Evolutionary conservation across 2,329 filamentous ascomycete genomes (phyloP).

Genomic region (Cadophora gregata): DNA sequence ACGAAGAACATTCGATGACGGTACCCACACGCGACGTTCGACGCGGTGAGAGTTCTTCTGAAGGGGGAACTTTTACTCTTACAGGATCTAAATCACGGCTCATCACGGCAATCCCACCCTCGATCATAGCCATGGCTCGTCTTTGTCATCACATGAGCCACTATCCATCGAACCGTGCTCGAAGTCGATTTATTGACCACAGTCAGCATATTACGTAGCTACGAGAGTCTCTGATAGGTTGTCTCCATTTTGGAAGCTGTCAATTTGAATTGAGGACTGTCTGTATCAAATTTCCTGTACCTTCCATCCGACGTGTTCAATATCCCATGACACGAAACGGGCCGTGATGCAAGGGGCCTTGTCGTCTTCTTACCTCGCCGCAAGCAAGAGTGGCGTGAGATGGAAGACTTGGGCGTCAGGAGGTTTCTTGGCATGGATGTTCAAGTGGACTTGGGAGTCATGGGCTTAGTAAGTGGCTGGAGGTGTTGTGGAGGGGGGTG

Average conservation of each 20-base stretch:
- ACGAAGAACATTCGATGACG: not conserved
- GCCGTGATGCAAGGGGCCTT: constrained; percentile 12
- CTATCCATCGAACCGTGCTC: not conserved
- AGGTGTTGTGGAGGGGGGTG: not conserved
- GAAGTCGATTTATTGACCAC: not conserved
- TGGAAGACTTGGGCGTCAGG: not conserved
- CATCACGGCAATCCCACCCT: not conserved
- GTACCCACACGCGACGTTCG: not conserved
- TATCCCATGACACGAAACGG: constrained; percentile 20
- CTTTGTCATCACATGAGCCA: not conserved
- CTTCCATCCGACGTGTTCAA: constrained; percentile 8
- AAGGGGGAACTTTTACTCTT: not conserved
- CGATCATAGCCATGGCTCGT: not conserved
- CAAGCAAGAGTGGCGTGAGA: constrained; percentile 7
- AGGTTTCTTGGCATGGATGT: not conserved
- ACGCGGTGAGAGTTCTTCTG: not conserved
- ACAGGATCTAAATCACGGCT: not conserved
- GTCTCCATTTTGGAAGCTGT: not conserved
- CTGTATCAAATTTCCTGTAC: not conserved
- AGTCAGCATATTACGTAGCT: constrained; percentile 4
- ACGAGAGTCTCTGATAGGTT: not conserved
- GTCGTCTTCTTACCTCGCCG: not conserved
- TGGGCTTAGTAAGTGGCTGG: constrained; percentile 1
- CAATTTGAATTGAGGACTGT: not conserved
- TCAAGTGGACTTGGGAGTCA: not conserved